These are phyloP conservation scores for Oxyria digyna DNA, from an alignment of 148 eudicot species.

Conservation along the genomic window DNA sequence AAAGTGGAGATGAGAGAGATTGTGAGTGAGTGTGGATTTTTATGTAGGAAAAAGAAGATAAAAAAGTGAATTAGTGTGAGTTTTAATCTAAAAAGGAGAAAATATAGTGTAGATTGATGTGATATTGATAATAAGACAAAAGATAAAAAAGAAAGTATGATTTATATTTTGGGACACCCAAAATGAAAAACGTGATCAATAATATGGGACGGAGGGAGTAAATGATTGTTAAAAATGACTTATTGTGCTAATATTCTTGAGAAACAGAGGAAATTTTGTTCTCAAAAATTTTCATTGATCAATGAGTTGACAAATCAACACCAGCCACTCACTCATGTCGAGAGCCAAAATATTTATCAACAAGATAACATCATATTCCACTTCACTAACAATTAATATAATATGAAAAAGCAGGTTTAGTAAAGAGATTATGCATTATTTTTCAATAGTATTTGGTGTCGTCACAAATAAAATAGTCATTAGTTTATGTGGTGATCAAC, in stretches of 20 bases:
- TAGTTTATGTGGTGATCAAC: conserved; percentile 1
- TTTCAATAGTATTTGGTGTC: background rate
- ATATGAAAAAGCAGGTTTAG: background rate
- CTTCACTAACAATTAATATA: background rate
- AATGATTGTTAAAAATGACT: background rate
- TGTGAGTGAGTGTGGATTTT: too few species aligned
- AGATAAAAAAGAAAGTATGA: too few species aligned
- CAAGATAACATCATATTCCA: conserved; percentile 2
- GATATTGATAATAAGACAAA: too few species aligned
- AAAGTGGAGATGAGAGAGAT: too few species aligned
- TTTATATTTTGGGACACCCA: too few species aligned
- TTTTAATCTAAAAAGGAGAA: too few species aligned
- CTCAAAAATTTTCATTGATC: background rate
- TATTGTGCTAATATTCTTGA: background rate
- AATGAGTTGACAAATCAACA: background rate
- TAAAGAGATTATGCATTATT: background rate
- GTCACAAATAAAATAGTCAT: background rate
- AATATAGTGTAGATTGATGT: too few species aligned
- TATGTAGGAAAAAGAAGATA: too few species aligned
- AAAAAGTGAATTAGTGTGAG: too few species aligned
- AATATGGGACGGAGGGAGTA: too few species aligned
- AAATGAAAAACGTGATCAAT: too few species aligned
- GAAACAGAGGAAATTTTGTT: background rate
- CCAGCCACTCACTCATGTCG: conserved; percentile 1
- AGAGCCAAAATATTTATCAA: conserved; percentile 1